Conservation (phyloP, 768 basidiomycete species). For the Boletus sp. region DNA sequence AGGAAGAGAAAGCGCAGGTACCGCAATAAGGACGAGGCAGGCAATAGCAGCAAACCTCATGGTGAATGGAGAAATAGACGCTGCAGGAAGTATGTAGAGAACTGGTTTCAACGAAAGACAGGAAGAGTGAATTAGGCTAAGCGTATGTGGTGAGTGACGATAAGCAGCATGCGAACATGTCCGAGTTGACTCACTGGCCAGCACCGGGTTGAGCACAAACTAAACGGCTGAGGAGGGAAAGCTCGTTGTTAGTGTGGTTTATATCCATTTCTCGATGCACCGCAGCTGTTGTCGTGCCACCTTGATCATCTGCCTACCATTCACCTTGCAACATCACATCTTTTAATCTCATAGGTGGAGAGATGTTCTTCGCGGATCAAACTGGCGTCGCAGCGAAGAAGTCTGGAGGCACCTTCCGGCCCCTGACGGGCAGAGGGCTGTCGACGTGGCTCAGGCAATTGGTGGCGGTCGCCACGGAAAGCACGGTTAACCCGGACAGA, state of each 20-base stretch:
- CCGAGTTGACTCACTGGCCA: neutral
- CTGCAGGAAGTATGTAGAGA: neutral
- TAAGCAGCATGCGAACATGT: neutral
- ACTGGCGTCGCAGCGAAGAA: no score
- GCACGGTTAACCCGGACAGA: no score
- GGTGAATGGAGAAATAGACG: neutral
- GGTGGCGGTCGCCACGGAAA: no score
- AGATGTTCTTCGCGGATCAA: no score
- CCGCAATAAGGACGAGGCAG: neutral
- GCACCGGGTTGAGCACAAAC: neutral
- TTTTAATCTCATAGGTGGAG: no score
- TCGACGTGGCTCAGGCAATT: no score
- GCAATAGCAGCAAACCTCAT: neutral
- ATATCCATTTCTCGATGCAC: neutral
- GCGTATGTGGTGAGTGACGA: neutral
- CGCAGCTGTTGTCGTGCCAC: neutral
- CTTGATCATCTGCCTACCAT: neutral
- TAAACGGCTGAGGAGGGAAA: neutral
- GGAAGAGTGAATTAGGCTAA: neutral
- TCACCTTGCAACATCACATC: no score
- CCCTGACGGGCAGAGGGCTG: no score
- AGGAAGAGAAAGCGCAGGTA: neutral
- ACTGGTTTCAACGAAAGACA: neutral
- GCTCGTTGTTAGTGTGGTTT: neutral
- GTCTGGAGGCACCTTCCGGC: no score